Conservation (phyloP, 805 yeast species). For the Candida namnaoensis region DNA sequence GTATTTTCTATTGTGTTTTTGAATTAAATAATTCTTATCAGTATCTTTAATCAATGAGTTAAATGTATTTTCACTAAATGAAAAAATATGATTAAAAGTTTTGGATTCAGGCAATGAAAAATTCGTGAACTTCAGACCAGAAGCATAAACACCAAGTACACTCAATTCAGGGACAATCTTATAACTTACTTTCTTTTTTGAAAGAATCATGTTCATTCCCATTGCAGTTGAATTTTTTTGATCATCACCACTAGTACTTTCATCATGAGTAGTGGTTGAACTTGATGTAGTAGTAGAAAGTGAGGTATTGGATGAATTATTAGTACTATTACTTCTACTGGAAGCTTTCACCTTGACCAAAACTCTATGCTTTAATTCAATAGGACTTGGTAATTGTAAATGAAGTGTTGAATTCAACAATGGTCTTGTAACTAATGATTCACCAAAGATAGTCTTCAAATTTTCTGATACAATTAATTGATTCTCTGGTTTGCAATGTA, state of each 20-base stretch:
- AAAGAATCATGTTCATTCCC: too few relatives aligned
- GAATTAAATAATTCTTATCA: slow-evolving; percentile 42
- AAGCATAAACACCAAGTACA: slow-evolving; percentile 52
- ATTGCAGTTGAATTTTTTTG: not conserved
- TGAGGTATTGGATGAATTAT: slow-evolving; percentile 6
- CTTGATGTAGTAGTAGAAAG: slow-evolving; percentile 18
- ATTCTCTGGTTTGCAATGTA: slow-evolving; percentile 62
- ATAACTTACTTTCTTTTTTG: slow-evolving; percentile 2
- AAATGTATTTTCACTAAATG: slow-evolving; percentile 70
- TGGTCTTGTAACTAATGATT: slow-evolving; percentile 27
- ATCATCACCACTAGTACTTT: slow-evolving; percentile 34
- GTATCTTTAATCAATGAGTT: slow-evolving; percentile 57
- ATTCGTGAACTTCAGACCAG: slow-evolving; percentile 69
- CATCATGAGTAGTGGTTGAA: slow-evolving; percentile 19
- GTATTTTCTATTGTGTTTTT: slow-evolving; percentile 69
- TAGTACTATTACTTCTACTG: slow-evolving; percentile 10
- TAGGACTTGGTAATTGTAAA: slow-evolving; percentile 61
- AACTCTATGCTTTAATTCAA: slow-evolving; percentile 58
- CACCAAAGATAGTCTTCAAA: slow-evolving; percentile 52
- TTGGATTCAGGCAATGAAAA: slow-evolving; percentile 85
- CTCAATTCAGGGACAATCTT: slow-evolving; percentile 37
- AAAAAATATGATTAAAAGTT: slow-evolving; percentile 72
- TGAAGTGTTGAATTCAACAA: slow-evolving; percentile 16
- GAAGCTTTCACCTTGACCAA: slow-evolving; percentile 73
- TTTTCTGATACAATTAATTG: slow-evolving; percentile 52